Conservation (phyloP, 106 monocot genomes). For the Cymbidium sinense region DNA sequence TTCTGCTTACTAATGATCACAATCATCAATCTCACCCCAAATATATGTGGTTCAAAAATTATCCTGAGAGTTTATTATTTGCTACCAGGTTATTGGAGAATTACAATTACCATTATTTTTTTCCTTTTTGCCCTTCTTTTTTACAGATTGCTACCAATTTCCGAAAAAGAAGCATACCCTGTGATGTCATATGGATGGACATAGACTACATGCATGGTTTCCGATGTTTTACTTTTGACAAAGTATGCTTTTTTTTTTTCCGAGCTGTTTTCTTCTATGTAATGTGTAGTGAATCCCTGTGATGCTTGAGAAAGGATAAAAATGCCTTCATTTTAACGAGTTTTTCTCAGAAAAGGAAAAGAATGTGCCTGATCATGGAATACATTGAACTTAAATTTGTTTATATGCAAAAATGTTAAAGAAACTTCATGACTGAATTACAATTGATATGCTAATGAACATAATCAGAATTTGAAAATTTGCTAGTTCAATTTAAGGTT, state of each 20-base stretch:
- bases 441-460: background rate
- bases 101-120: background rate
- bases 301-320: background rate
- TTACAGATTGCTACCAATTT: constrained; percentile 86
- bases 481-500: background rate
- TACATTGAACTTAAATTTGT: background rate
- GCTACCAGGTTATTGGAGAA: background rate
- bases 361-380: background rate
- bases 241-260: constrained; percentile 29
- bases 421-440: background rate
- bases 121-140: background rate
- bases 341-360: background rate
- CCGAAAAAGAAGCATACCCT: constrained; percentile 83
- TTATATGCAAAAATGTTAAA: background rate
- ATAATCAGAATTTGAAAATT: background rate
- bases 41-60: background rate
- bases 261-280: no score
- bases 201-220: constrained; percentile 99
- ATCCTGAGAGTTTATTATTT: background rate
- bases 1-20: background rate
- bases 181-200: constrained; percentile 99
- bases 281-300: background rate
- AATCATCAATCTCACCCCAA: background rate
- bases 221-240: constrained; percentile 93
- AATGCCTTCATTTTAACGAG: background rate